Evolutionary conservation across 1,284 basidiomycete species (phyloP).

Genomic region (Mycena sp.): DNA sequence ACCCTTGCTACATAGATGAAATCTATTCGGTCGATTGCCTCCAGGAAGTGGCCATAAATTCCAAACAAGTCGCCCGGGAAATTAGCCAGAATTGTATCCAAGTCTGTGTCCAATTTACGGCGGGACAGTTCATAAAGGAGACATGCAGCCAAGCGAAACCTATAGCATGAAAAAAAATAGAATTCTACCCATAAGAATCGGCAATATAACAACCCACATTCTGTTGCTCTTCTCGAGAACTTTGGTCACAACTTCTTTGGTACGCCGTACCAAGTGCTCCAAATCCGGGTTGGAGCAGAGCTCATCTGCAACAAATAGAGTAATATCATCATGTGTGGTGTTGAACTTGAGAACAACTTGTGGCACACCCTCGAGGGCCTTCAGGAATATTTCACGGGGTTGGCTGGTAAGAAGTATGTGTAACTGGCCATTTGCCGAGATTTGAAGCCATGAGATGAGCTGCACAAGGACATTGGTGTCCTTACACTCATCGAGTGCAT

Average conservation of each 20-base stretch:
- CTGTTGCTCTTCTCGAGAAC: background rate
- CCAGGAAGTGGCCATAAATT: background rate
- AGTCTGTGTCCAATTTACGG: background rate
- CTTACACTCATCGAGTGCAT: conserved; percentile 49
- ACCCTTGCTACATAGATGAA: background rate
- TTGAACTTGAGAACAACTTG: background rate
- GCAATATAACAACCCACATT: background rate
- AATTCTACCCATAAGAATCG: too few relatives aligned
- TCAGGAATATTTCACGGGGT: background rate
- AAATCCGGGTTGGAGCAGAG: background rate
- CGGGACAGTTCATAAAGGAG: background rate
- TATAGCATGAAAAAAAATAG: background rate
- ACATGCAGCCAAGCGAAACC: conserved; percentile 8
- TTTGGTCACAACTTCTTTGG: background rate
- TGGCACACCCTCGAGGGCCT: background rate
- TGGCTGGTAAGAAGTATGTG: background rate
- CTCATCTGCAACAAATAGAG: background rate
- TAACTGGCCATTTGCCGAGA: background rate
- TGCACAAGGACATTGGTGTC: conserved; percentile 30
- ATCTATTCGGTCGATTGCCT: background rate
- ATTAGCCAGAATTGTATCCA: background rate
- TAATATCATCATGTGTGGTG: background rate
- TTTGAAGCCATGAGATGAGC: background rate
- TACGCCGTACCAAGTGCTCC: background rate
- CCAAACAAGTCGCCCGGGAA: background rate